A percentile compares a stretch with the other conserved stretches of the same genome.
phyloP scores from a whole-genome alignment of 2,329 filamentous ascomycete genomes.

The Colletotrichum theobromicola region DNA sequence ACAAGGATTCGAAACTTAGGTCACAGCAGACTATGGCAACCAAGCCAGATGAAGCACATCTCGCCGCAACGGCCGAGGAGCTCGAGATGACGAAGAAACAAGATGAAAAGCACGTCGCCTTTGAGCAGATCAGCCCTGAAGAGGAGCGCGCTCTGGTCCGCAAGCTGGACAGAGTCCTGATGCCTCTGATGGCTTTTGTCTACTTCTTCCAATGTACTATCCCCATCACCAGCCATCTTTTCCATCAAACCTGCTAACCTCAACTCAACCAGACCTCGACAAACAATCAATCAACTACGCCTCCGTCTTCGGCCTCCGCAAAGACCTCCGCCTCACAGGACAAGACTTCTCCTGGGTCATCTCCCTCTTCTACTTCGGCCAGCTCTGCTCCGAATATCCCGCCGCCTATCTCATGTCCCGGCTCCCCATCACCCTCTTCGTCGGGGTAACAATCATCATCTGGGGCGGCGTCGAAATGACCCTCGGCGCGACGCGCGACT shows the following conservation, averaged over 20 bases:
- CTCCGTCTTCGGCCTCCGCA: constrained; percentile 13
- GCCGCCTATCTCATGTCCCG: constrained; percentile 18
- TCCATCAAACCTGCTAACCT: not conserved
- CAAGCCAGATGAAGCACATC: not conserved
- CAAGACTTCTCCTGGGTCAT: constrained; percentile 19
- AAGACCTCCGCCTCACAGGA: constrained; percentile 6
- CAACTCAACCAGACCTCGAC: constrained; percentile 22
- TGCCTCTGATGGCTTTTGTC: constrained; percentile 23
- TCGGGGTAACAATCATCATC: constrained; percentile 17
- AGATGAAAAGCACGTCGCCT: not conserved
- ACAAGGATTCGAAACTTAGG: rapidly evolving
- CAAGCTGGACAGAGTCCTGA: constrained; percentile 21
- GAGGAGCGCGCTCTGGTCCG: constrained; percentile 4
- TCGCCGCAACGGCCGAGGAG: not conserved
- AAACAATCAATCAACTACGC: constrained; percentile 17
- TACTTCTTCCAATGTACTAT: constrained; percentile 23
- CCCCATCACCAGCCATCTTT: too few relatives aligned
- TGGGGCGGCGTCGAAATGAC: constrained; percentile 32
- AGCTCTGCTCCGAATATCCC: constrained; percentile 18
- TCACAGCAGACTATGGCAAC: not conserved
- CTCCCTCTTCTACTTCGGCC: constrained; percentile 20
- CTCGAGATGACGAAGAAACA: not conserved
- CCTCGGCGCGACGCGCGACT: constrained; percentile 25
- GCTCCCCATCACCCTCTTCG: constrained; percentile 11
- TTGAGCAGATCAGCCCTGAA: not conserved